Evolutionary conservation across 768 basidiomycete genomes (phyloP).

Genomic region (Suillus subaureus): DNA sequence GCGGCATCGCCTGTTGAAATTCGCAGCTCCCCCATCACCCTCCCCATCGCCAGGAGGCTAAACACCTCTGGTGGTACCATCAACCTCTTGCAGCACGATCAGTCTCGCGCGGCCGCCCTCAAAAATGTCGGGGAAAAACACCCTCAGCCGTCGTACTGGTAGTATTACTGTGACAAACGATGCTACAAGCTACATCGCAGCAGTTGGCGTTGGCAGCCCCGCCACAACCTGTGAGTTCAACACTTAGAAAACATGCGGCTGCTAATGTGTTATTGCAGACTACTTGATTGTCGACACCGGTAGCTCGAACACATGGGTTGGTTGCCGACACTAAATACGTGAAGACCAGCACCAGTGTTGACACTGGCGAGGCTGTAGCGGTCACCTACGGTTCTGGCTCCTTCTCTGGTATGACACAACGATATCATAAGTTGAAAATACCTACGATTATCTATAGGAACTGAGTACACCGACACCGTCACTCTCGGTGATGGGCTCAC

Average conservation of each 20-base stretch:
- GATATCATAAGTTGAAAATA: conserved; percentile 23
- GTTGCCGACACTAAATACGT: conserved; percentile 49
- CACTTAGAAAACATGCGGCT: background rate
- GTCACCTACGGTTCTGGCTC: conserved; percentile 65
- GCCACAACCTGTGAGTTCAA: conserved; percentile 48
- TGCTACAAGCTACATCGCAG: conserved; percentile 36
- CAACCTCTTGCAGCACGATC: conserved; percentile 54
- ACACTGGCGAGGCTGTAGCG: conserved; percentile 50
- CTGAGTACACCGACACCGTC: conserved; percentile 55
- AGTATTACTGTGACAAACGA: conserved; percentile 46
- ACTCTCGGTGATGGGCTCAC: conserved; percentile 50
- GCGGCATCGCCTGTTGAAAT: conserved; percentile 47
- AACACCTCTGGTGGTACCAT: conserved; percentile 49
- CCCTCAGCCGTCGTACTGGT: conserved; percentile 18
- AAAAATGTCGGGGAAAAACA: conserved; percentile 34
- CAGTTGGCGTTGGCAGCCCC: conserved; percentile 56
- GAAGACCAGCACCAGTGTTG: conserved; percentile 49
- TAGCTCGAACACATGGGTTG: conserved; percentile 75
- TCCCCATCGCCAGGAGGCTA: conserved; percentile 58
- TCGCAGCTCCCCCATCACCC: conserved; percentile 41
- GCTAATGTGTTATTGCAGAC: conserved; percentile 37
- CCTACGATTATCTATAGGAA: conserved; percentile 31
- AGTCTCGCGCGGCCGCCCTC: conserved; percentile 49
- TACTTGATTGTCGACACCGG: conserved; percentile 58
- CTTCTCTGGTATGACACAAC: conserved; percentile 48